These are phyloP conservation scores for Fomitopsis schrenkii DNA, from an alignment of 1,284 basidiomycete genomes.

Conservation along the genomic window DNA sequence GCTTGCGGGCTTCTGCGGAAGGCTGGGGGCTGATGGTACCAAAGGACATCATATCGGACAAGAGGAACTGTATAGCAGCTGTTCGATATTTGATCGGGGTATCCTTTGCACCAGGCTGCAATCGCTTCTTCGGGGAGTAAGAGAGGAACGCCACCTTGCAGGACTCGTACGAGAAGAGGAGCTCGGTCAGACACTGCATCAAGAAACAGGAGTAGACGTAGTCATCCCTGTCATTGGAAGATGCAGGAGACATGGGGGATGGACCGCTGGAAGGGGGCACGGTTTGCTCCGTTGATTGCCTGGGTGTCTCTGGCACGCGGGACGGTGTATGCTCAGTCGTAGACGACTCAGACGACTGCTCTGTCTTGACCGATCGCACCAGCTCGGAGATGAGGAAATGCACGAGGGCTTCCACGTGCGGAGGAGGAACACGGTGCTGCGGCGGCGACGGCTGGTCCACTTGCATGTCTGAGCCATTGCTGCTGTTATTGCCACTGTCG, in stretches of 20 bases:
- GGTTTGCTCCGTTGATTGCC: background rate
- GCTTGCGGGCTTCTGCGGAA: conserved; percentile 49
- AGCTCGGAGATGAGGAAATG: conserved; percentile 75
- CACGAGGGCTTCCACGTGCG: conserved; percentile 61
- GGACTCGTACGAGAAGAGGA: conserved; percentile 88
- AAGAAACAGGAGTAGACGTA: conserved; percentile 81
- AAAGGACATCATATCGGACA: conserved; percentile 75
- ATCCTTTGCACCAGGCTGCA: conserved; percentile 61
- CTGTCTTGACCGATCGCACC: conserved; percentile 51
- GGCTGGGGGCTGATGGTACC: conserved; percentile 65
- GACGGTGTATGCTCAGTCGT: conserved; percentile 4
- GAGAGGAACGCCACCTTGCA: conserved; percentile 90
- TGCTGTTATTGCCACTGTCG: conserved; percentile 20
- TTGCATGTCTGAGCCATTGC: conserved; percentile 52
- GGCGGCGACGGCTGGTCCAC: conserved; percentile 47
- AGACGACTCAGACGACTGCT: conserved; percentile 13
- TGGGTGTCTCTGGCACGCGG: conserved; percentile 3
- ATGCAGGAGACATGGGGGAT: background rate
- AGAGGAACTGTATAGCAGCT: conserved; percentile 71
- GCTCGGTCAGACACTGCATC: conserved; percentile 89
- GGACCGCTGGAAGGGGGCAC: background rate
- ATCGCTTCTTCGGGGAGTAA: conserved; percentile 67
- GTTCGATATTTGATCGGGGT: conserved; percentile 49
- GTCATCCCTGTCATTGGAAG: conserved; percentile 26
- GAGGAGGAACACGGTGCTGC: conserved; percentile 27